These are phyloP conservation scores for Letharia columbiana DNA, from an alignment of 495 filamentous ascomycete species.

Conservation along the genomic window DNA sequence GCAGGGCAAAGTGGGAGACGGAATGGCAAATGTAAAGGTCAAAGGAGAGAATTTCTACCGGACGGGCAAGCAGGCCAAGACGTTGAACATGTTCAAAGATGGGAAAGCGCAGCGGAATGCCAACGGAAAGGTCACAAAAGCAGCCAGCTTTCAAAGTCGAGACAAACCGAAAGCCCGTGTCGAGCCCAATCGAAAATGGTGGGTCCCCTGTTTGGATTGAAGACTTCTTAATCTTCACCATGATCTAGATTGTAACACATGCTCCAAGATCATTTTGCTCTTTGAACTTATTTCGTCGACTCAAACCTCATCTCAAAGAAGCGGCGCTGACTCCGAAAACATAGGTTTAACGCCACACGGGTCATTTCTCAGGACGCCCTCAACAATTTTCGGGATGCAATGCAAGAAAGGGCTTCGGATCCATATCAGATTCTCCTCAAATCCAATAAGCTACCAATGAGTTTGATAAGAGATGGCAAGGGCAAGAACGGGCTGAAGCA, in stretches of 20 bases:
- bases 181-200: conserved; percentile 83
- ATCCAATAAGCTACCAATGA: conserved; percentile 89
- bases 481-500: conserved; percentile 75
- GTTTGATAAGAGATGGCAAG: conserved; percentile 58
- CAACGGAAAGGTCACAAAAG: conserved; percentile 65
- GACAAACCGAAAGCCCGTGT: conserved; percentile 76
- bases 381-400: conserved; percentile 79
- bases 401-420: conserved; percentile 80
- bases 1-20: conserved; percentile 72
- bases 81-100: conserved; percentile 79
- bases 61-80: conserved; percentile 79
- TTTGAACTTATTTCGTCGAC: background rate
- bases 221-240: background rate
- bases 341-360: conserved; percentile 57
- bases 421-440: conserved; percentile 89
- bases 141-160: conserved; percentile 74
- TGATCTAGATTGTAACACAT: background rate
- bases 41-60: conserved; percentile 98
- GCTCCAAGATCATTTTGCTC: background rate
- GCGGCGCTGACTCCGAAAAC: background rate
- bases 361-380: conserved; percentile 64
- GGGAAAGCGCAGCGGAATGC: conserved; percentile 69
- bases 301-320: background rate
- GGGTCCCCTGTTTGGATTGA: background rate
- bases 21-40: conserved; percentile 78